A percentile compares a stretch with the other conserved stretches of the same genome.
Evolutionary conservation across 2,329 filamentous ascomycete species (phyloP).

Genomic region (Dactylellina cionopaga): DNA sequence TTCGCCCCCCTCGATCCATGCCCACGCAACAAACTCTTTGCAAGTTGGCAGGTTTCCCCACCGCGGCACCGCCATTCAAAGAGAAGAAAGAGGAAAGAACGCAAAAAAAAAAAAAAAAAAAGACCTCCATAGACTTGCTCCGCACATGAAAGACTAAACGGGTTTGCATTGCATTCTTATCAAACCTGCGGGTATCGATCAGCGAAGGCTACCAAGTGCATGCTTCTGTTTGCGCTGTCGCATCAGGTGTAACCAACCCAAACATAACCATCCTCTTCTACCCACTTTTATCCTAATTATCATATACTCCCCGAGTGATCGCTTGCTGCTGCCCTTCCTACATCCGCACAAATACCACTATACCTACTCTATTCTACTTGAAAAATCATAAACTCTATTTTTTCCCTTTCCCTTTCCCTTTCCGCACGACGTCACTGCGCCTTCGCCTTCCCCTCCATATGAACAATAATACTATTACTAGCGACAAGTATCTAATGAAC

Average conservation of each 20-base stretch:
- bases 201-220: conserved; percentile 16
- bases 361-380: neutral
- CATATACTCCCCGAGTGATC: conserved; percentile 18
- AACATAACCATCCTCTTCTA: conserved; percentile 2
- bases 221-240: conserved; percentile 35
- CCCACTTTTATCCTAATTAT: neutral
- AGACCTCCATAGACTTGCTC: no score
- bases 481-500: conserved; percentile 46
- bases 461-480: conserved; percentile 29
- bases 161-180: neutral
- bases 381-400: neutral
- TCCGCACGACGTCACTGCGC: conserved; percentile 1
- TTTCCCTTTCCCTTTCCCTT: neutral
- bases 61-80: neutral
- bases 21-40: conserved; percentile 1
- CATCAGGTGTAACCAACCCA: conserved; percentile 13
- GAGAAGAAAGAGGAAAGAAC: conserved; percentile 10
- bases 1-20: conserved; percentile 31
- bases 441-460: conserved; percentile 31
- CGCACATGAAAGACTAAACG: no score
- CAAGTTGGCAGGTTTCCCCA: conserved; percentile 13
- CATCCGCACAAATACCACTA: neutral
- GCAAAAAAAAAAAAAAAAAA: no score
- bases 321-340: neutral
- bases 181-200: conserved; percentile 34